These are phyloP conservation scores for Symbiodinium natans DNA, from an alignment of 73 alveolate genomes.

Conservation along the genomic window DNA sequence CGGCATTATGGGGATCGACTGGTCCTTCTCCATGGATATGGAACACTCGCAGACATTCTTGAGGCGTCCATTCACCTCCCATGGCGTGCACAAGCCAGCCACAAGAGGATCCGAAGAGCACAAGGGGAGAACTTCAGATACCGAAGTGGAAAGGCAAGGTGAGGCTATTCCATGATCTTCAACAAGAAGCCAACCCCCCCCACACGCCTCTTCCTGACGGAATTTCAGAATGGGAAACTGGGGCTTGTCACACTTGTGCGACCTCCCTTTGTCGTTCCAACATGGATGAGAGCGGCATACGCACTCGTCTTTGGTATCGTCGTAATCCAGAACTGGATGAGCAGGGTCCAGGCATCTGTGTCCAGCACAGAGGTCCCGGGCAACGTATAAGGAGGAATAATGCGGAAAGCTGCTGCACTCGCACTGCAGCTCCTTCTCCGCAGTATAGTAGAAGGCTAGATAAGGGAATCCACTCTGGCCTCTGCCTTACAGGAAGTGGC, in stretches of 20 bases:
- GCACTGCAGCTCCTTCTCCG: conserved; percentile 26
- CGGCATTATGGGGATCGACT: conserved; percentile 24
- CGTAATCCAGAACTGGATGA: conserved; percentile 67
- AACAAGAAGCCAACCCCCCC: neutral
- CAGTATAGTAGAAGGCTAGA: conserved; percentile 42
- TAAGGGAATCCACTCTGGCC: conserved; percentile 67
- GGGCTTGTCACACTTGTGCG: conserved; percentile 51
- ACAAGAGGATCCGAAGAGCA: neutral
- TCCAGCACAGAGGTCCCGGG: conserved; percentile 78
- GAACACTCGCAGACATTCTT: conserved; percentile 40
- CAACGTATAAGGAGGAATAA: conserved; percentile 17
- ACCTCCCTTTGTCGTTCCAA: conserved; percentile 59
- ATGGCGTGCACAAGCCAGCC: neutral
- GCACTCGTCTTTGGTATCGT: conserved; percentile 18
- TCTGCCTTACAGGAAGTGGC: neutral
- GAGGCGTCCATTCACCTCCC: conserved; percentile 54
- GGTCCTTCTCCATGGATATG: conserved; percentile 82
- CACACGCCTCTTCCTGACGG: conserved; percentile 38
- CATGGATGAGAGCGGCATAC: conserved; percentile 76
- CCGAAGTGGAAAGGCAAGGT: neutral
- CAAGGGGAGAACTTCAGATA: neutral
- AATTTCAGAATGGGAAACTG: conserved; percentile 37
- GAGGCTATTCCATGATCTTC: no score
- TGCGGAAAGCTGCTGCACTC: conserved; percentile 77
- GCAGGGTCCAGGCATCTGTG: conserved; percentile 67